These are phyloP conservation scores for Capronia epimyces DNA, from an alignment of 2,329 filamentous ascomycete genomes.

Conservation along the genomic window DNA sequence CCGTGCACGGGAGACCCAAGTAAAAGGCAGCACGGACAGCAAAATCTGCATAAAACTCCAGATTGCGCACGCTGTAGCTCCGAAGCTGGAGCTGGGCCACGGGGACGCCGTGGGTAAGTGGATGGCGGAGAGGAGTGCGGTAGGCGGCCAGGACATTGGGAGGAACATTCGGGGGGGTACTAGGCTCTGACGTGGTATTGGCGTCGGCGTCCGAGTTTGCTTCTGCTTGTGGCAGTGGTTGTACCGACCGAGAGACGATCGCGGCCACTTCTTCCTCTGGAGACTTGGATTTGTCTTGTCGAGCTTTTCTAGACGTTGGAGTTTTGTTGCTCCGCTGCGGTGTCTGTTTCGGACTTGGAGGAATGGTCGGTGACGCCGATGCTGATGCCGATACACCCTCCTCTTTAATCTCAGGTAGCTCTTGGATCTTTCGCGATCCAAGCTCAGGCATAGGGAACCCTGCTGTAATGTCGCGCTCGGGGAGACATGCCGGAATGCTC, in stretches of 20 bases:
- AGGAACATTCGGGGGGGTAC: constrained; percentile 15
- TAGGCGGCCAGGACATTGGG: constrained; percentile 57
- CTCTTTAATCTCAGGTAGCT: not conserved
- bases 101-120: constrained; percentile 70
- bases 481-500: constrained; percentile 1
- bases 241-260: not conserved
- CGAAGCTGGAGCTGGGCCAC: constrained; percentile 88
- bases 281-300: not conserved
- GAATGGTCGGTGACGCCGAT: not conserved
- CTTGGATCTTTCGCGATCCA: constrained; percentile 13
- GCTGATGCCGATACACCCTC: not conserved
- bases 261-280: not conserved
- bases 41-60: constrained; percentile 94
- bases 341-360: not conserved
- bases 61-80: constrained; percentile 81
- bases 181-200: not conserved
- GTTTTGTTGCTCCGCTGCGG: not conserved
- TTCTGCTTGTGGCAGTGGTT: not conserved
- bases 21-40: constrained; percentile 92
- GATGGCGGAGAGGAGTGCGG: constrained; percentile 69
- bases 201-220: not conserved
- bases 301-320: not conserved
- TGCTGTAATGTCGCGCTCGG: constrained; percentile 19
- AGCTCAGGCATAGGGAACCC: constrained; percentile 21
- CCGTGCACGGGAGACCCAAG: constrained; percentile 75